These are phyloP conservation scores for Chrysoporthe puriensis DNA, from an alignment of 2,329 filamentous ascomycete species.

Conservation along the genomic window DNA sequence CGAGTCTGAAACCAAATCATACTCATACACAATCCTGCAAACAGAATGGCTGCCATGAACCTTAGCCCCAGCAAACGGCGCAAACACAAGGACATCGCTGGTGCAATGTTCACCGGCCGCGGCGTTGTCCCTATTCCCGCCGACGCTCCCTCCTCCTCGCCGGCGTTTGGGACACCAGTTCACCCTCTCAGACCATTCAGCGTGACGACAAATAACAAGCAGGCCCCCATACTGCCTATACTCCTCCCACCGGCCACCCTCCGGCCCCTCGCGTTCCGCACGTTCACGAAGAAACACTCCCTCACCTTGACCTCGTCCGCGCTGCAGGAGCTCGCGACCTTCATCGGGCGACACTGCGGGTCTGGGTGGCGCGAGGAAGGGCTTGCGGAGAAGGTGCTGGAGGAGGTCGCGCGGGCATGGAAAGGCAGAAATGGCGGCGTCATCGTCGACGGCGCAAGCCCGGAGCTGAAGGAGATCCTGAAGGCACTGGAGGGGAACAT, in stretches of 20 bases:
- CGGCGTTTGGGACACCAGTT: constrained; percentile 84
- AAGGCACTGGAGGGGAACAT: constrained; percentile 85
- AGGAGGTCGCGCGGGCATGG: constrained; percentile 90
- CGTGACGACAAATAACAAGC: constrained; percentile 51
- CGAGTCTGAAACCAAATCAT: background rate
- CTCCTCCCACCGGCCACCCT: constrained; percentile 85
- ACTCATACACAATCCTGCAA: background rate
- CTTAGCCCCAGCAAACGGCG: constrained; percentile 35
- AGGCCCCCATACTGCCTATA: constrained; percentile 77
- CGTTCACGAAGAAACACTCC: constrained; percentile 97
- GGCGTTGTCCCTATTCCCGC: constrained; percentile 45
- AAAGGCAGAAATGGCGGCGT: constrained; percentile 87
- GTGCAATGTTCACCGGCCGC: constrained; percentile 29
- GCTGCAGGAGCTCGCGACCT: constrained; percentile 80
- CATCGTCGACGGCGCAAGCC: constrained; percentile 82
- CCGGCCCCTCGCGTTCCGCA: constrained; percentile 88
- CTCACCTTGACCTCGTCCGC: constrained; percentile 88
- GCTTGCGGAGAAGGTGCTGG: constrained; percentile 86
- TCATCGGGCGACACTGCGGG: constrained; percentile 92
- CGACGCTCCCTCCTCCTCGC: constrained; percentile 82
- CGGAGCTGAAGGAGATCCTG: constrained; percentile 79
- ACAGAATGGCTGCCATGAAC: constrained; percentile 31
- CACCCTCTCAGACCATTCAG: constrained; percentile 74
- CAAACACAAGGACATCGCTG: constrained; percentile 29
- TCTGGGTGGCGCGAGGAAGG: constrained; percentile 97